Evolutionary conservation across 2,329 filamentous ascomycete genomes (phyloP).

Genomic region (Cyclaneusma minus): DNA sequence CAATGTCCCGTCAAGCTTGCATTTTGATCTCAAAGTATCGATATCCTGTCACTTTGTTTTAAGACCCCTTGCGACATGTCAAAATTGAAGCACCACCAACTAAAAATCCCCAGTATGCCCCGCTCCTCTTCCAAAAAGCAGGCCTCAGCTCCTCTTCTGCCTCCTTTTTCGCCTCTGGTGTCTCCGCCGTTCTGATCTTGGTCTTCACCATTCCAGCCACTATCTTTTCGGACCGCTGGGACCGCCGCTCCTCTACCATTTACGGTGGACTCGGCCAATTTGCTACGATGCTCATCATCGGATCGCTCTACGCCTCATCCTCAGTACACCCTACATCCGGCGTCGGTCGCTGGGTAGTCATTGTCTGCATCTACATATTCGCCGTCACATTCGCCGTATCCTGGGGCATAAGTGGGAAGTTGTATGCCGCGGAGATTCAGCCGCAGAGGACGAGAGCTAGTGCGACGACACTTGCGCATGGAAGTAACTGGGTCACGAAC

Average conservation of each 20-base stretch:
- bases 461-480: constrained; percentile 31
- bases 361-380: constrained; percentile 29
- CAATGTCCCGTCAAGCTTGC: constrained; percentile 40
- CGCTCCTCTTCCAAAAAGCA: constrained; percentile 39
- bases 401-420: constrained; percentile 36
- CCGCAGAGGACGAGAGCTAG: constrained; percentile 33
- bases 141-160: constrained; percentile 34
- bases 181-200: constrained; percentile 39
- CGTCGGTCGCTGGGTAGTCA: constrained; percentile 29
- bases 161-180: constrained; percentile 39
- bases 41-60: constrained; percentile 12
- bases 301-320: constrained; percentile 29
- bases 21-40: constrained; percentile 44
- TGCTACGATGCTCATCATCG: constrained; percentile 32
- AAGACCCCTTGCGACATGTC: too few species aligned
- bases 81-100: too few species aligned
- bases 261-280: constrained; percentile 32
- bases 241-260: constrained; percentile 34
- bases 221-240: constrained; percentile 37
- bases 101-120: too few species aligned
- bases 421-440: constrained; percentile 39
- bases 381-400: constrained; percentile 26
- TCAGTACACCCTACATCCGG: constrained; percentile 23
- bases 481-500: constrained; percentile 22
- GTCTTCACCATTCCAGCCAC: constrained; percentile 35